These are phyloP conservation scores for Luffa aegyptiaca DNA, from an alignment of 306 rosid species.

Conservation along the genomic window DNA sequence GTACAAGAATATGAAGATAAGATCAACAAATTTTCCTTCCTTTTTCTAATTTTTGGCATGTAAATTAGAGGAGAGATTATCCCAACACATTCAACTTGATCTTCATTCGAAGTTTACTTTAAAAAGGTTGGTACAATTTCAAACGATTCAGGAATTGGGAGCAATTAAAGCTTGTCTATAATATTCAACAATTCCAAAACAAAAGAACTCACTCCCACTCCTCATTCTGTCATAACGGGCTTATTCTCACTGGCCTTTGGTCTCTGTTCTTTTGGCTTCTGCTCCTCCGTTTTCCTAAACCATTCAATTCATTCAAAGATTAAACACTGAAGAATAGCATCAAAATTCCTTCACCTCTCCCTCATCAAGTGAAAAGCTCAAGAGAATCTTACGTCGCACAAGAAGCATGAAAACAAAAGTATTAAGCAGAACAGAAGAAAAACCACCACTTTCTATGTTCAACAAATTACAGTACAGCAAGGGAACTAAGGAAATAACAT, in stretches of 20 bases:
- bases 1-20: neutral
- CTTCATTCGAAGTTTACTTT: neutral
- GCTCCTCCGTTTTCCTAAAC: constrained; percentile 80
- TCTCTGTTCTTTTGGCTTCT: constrained; percentile 81
- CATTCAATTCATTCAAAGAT: neutral
- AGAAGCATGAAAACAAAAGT: neutral
- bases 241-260: constrained; percentile 87
- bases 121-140: neutral
- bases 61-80: neutral
- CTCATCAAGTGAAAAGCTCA: neutral
- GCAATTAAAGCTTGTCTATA: neutral
- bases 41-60: too few relatives aligned
- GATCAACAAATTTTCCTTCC: too few relatives aligned
- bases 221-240: constrained; percentile 90
- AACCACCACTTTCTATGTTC: neutral
- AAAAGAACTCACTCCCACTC: neutral
- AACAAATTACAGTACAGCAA: neutral
- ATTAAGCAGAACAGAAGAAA: neutral
- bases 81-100: neutral
- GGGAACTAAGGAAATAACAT: neutral
- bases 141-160: neutral
- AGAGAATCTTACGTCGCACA: neutral
- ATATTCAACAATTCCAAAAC: neutral
- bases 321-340: neutral
- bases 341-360: neutral